Conservation (phyloP, 1,284 basidiomycete genomes). For the Trametes hirsuta region DNA sequence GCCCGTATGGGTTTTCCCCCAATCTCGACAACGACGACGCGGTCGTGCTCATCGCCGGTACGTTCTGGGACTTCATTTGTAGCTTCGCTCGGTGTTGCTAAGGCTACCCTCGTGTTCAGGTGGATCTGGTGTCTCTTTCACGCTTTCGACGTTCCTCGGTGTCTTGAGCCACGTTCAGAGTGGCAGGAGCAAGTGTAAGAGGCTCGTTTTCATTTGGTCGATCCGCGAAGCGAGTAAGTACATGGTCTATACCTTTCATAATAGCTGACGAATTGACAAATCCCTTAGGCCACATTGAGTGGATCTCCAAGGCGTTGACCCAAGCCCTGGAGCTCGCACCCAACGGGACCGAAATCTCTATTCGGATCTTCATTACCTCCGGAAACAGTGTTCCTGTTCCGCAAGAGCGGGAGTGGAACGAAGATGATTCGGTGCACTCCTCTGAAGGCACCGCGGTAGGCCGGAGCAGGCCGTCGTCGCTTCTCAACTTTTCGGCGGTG, state of each 20-base stretch:
- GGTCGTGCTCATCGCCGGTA: slow-evolving; percentile 53
- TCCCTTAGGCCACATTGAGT: slow-evolving; percentile 43
- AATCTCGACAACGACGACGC: slow-evolving; percentile 46
- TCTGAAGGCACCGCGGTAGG: slow-evolving; percentile 14
- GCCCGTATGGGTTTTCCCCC: slow-evolving; percentile 56
- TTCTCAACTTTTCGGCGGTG: slow-evolving; percentile 29
- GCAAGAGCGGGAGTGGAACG: slow-evolving; percentile 8
- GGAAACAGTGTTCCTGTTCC: background rate
- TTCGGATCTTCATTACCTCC: slow-evolving; percentile 44
- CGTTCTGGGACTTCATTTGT: slow-evolving; percentile 2
- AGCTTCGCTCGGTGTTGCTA: too few relatives aligned
- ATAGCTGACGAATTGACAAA: background rate
- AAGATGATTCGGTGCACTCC: slow-evolving; percentile 27
- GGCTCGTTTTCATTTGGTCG: slow-evolving; percentile 49
- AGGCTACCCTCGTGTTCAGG: slow-evolving; percentile 33
- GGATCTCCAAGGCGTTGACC: slow-evolving; percentile 41
- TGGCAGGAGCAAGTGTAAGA: slow-evolving; percentile 35
- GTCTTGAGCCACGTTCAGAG: slow-evolving; percentile 39
- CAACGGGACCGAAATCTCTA: slow-evolving; percentile 34
- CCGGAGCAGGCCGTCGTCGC: slow-evolving; percentile 21
- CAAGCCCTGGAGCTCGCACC: slow-evolving; percentile 38
- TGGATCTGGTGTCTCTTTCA: slow-evolving; percentile 55
- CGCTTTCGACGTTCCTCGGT: slow-evolving; percentile 49
- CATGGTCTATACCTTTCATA: background rate
- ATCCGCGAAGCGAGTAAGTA: slow-evolving; percentile 44